Evolutionary conservation across 1,139 yeast genomes (phyloP).

Genomic region (Magnusiomyces sp.): DNA sequence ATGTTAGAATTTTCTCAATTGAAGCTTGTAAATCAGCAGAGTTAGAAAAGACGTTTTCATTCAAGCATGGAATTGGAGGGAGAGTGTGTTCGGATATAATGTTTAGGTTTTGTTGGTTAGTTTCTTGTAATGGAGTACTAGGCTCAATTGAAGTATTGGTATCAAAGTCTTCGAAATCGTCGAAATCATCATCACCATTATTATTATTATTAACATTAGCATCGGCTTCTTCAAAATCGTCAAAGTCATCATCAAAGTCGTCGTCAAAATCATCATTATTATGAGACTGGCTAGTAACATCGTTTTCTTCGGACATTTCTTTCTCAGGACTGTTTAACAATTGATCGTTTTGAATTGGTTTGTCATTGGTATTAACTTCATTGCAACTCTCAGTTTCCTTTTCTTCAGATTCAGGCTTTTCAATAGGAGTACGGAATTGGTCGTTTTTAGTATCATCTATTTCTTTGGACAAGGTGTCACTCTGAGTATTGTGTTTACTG

Average conservation of each 20-base stretch:
- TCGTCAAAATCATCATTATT: conserved; percentile 14
- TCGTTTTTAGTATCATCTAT: too few species aligned
- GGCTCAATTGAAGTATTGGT: conserved; percentile 5
- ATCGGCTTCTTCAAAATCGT: conserved; percentile 12
- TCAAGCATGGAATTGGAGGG: conserved; percentile 12
- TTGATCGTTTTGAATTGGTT: neutral
- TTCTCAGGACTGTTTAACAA: neutral
- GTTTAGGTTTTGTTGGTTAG: neutral
- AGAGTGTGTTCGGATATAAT: neutral
- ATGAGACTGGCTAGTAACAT: too few species aligned
- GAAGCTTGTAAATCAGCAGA: conserved; percentile 22
- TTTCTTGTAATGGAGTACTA: too few species aligned
- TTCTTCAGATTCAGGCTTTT: too few species aligned
- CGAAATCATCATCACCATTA: conserved; percentile 2
- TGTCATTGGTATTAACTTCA: neutral
- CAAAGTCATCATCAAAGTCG: conserved; percentile 22
- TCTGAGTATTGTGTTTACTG: too few species aligned
- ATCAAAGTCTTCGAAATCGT: conserved; percentile 23
- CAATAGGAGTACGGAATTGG: too few species aligned
- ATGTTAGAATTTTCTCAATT: conserved; percentile 16
- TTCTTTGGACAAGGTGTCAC: too few species aligned
- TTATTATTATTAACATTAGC: neutral
- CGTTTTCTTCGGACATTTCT: neutral
- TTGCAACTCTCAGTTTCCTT: too few species aligned
- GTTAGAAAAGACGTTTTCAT: conserved; percentile 21